A percentile compares a stretch with the other conserved stretches of the same genome.
Conservation (phyloP, 2,329 filamentous ascomycete genomes). For the Fusarium illudens region DNA sequence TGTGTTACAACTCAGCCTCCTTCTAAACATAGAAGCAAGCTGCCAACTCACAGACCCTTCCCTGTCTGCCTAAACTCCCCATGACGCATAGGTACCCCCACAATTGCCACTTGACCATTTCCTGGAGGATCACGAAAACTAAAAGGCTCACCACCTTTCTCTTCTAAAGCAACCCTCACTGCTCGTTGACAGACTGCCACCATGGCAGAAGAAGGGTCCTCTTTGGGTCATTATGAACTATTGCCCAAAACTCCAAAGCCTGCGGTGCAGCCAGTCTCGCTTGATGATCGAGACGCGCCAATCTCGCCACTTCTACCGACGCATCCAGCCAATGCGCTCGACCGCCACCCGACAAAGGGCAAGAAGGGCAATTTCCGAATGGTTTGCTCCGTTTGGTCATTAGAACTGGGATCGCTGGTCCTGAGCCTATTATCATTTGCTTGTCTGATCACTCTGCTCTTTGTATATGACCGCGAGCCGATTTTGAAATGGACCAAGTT, state of each 20-base stretch:
- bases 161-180: not conserved
- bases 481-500: slow-evolving; percentile 17
- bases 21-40: not conserved
- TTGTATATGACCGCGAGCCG: not conserved
- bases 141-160: not conserved
- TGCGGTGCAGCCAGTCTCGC: not conserved
- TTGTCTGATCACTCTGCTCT: not conserved
- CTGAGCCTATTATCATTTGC: not conserved
- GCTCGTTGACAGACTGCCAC: not conserved
- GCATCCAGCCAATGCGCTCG: not conserved
- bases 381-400: not conserved
- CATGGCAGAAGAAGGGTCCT: not conserved
- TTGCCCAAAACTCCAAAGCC: not conserved
- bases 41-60: not conserved
- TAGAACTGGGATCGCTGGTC: not conserved
- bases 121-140: not conserved
- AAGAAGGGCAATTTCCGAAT: not conserved
- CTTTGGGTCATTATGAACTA: not conserved
- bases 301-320: not conserved
- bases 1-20: not conserved
- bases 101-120: not conserved
- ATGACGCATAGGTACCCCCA: not conserved
- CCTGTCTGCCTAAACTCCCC: not conserved
- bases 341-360: not conserved
- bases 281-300: not conserved